These are phyloP conservation scores for Teunomyces kruisii DNA, from an alignment of 805 yeast species.

Conservation along the genomic window DNA sequence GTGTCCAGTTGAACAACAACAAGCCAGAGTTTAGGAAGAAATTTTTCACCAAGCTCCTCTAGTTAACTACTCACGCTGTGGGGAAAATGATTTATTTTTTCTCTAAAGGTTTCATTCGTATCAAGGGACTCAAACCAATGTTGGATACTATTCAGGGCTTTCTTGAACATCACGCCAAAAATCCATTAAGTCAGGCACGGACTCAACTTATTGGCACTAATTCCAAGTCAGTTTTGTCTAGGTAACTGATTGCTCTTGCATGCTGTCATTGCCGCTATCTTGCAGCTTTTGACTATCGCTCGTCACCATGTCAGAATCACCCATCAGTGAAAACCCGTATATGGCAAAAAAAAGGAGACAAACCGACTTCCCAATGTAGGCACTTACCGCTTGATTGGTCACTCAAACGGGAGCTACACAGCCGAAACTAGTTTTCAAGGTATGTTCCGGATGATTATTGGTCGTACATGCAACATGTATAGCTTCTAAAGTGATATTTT, in stretches of 20 bases:
- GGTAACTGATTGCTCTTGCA: constrained; percentile 25
- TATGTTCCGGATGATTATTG: no score
- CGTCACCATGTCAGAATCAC: constrained; percentile 27
- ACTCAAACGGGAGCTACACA: no score
- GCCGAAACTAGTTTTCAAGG: no score
- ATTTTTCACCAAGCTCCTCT: constrained; percentile 25
- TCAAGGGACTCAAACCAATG: constrained; percentile 21
- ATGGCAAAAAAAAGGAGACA: constrained; percentile 7
- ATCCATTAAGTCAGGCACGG: constrained; percentile 26
- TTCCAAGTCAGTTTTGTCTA: constrained; percentile 22
- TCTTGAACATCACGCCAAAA: constrained; percentile 20
- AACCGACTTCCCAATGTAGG: not conserved
- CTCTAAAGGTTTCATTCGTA: constrained; percentile 20
- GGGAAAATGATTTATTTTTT: constrained; percentile 22
- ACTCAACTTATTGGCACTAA: constrained; percentile 24
- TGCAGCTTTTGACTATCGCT: constrained; percentile 20
- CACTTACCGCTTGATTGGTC: no score
- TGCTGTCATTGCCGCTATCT: constrained; percentile 22
- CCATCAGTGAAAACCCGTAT: constrained; percentile 24
- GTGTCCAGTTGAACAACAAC: constrained; percentile 13
- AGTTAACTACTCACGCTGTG: constrained; percentile 29
- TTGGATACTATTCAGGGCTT: constrained; percentile 21
- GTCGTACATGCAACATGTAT: no score
- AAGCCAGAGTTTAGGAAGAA: constrained; percentile 18
- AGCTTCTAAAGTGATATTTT: no score